These are phyloP conservation scores for Bombardia bombarda DNA, from an alignment of 495 filamentous ascomycete species.

Conservation along the genomic window DNA sequence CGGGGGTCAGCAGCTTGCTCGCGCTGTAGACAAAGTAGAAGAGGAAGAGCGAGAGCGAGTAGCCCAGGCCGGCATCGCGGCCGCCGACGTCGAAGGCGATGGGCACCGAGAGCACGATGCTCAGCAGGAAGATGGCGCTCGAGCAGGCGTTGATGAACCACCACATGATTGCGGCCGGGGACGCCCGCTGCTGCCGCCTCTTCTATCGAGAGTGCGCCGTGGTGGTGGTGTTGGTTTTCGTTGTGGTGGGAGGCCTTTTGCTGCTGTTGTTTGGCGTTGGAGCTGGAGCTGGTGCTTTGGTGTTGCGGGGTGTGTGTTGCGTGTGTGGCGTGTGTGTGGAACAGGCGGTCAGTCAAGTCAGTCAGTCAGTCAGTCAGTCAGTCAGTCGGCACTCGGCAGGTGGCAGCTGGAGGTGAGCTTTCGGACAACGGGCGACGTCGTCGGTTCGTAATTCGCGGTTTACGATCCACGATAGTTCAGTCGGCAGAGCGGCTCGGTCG, in stretches of 20 bases:
- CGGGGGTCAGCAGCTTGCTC: conserved; percentile 73
- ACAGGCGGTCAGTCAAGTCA: no score
- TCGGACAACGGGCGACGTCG: no score
- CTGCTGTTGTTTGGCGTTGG: no score
- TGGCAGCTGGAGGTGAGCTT: no score
- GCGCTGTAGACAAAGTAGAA: conserved; percentile 88
- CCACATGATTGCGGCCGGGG: conserved; percentile 44
- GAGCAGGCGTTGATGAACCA: conserved; percentile 67
- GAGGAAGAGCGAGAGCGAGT: conserved; percentile 72
- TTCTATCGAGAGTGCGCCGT: neutral
- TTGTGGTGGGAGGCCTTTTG: neutral
- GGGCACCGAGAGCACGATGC: conserved; percentile 87
- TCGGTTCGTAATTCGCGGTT: no score
- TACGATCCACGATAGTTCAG: no score
- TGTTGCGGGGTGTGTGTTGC: no score
- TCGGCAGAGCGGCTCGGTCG: no score
- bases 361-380: no score
- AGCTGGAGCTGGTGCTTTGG: no score
- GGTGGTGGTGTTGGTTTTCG: neutral
- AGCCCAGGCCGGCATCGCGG: conserved; percentile 85
- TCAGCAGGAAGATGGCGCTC: conserved; percentile 72
- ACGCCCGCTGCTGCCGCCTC: conserved; percentile 11
- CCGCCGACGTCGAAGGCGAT: conserved; percentile 97
- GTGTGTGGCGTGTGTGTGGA: no score
- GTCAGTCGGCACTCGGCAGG: no score